phyloP scores from a whole-genome alignment of 768 basidiomycete genomes.

The Mycena venus region DNA sequence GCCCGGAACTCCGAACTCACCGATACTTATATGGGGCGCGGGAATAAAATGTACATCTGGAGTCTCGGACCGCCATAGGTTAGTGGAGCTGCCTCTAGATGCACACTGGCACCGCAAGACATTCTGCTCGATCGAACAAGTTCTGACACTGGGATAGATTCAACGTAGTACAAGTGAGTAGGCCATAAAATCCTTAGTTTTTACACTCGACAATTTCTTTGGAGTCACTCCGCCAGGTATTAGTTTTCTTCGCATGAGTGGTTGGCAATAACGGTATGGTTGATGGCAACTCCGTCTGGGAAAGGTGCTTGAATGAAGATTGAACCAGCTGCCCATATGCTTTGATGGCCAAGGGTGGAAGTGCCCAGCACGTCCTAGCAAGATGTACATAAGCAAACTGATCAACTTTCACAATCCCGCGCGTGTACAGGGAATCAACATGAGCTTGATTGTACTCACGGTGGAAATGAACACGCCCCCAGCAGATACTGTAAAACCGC shows the following conservation, averaged over 20 bases:
- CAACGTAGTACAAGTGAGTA: slow-evolving; percentile 15
- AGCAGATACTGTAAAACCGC: slow-evolving; percentile 31
- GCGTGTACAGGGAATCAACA: slow-evolving; percentile 13
- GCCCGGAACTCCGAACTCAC: no score
- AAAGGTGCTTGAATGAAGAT: slow-evolving; percentile 37
- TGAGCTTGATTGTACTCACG: slow-evolving; percentile 24
- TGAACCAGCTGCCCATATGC: slow-evolving; percentile 35
- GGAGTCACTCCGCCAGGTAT: slow-evolving; percentile 3
- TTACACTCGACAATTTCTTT: slow-evolving; percentile 20
- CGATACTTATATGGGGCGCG: no score
- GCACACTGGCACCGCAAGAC: neutral
- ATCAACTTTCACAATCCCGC: slow-evolving; percentile 9
- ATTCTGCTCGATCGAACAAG: slow-evolving; percentile 7
- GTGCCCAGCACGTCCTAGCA: slow-evolving; percentile 33
- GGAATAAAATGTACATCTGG: no score
- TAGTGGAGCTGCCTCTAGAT: no score
- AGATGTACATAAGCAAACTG: slow-evolving; percentile 13
- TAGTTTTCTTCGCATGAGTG: slow-evolving; percentile 23
- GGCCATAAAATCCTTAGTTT: slow-evolving; percentile 16
- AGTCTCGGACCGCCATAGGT: no score
- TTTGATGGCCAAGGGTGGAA: slow-evolving; percentile 35
- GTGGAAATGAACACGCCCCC: slow-evolving; percentile 36
- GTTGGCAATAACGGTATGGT: slow-evolving; percentile 33
- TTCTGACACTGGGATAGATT: slow-evolving; percentile 17
- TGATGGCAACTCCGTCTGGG: slow-evolving; percentile 32